Conservation (phyloP, 2,329 filamentous ascomycete species). For the Ophiostoma novo-ulmi region DNA sequence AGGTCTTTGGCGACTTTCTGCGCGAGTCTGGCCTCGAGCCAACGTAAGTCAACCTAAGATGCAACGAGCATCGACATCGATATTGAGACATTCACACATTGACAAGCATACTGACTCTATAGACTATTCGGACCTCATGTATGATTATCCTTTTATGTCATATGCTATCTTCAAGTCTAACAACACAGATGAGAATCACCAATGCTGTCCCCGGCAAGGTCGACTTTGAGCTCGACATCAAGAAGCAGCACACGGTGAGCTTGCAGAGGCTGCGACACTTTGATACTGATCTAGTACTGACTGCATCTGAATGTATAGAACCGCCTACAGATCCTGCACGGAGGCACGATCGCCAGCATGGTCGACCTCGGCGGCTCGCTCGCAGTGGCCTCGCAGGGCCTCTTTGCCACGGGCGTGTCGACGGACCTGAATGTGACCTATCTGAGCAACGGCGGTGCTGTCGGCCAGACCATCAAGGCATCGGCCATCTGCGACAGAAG, state of each 20-base stretch:
- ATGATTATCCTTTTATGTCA: conserved; percentile 22
- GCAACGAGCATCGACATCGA: not conserved
- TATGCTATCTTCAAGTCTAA: not conserved
- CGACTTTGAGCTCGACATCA: conserved; percentile 69
- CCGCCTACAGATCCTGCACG: conserved; percentile 69
- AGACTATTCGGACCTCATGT: conserved; percentile 43
- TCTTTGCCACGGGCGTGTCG: conserved; percentile 59
- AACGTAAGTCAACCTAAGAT: conserved; percentile 52
- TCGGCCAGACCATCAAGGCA: conserved; percentile 52
- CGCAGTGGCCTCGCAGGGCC: conserved; percentile 59
- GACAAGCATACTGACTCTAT: not conserved
- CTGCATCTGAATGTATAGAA: conserved; percentile 43
- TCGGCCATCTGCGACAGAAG: conserved; percentile 59
- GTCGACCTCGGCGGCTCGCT: conserved; percentile 62
- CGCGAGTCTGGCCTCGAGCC: conserved; percentile 82
- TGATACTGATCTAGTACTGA: conserved; percentile 34
- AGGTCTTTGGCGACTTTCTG: conserved; percentile 85
- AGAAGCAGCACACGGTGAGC: conserved; percentile 65
- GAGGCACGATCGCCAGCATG: conserved; percentile 73
- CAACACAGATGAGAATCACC: conserved; percentile 59
- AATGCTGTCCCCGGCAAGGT: conserved; percentile 62
- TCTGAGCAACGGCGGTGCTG: conserved; percentile 52
- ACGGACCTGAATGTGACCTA: conserved; percentile 65
- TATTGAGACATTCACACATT: not conserved
- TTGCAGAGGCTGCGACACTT: too few species aligned